A percentile compares a stretch with the other conserved stretches of the same genome.
Conservation (phyloP, 768 basidiomycete species). For the Austroboletus eburneus region DNA sequence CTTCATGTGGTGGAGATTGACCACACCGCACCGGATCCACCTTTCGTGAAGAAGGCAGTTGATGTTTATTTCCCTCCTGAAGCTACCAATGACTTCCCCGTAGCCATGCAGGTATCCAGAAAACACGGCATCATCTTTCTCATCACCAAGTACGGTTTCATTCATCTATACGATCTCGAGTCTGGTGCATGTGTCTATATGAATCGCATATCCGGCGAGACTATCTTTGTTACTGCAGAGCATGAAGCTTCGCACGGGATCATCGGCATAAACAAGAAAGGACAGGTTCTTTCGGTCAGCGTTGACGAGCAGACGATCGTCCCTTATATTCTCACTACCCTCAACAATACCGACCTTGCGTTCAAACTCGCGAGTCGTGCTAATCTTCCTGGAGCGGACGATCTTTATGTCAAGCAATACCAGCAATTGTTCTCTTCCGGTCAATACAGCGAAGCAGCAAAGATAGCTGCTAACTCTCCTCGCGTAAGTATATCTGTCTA, state of each 20-base stretch:
- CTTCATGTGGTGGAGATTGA: slow-evolving; percentile 99
- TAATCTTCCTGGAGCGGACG: slow-evolving; percentile 95
- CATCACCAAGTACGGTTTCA: slow-evolving; percentile 98
- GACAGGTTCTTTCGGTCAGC: slow-evolving; percentile 94
- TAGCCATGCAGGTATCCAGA: slow-evolving; percentile 98
- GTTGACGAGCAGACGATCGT: slow-evolving; percentile 96
- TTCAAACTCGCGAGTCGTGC: slow-evolving; percentile 97
- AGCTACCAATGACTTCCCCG: slow-evolving; percentile 97
- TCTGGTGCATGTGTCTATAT: slow-evolving; percentile 97
- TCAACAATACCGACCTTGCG: slow-evolving; percentile 97
- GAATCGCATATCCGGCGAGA: slow-evolving; percentile 99
- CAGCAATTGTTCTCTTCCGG: slow-evolving; percentile 85
- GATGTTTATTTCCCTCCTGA: slow-evolving; percentile 99
- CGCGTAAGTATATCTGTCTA: slow-evolving; percentile 48
- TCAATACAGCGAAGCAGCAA: slow-evolving; percentile 91
- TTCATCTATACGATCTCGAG: slow-evolving; percentile 98
- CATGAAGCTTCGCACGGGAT: slow-evolving; percentile 93
- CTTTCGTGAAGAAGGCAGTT: slow-evolving; percentile 95
- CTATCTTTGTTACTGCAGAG: slow-evolving; percentile 97
- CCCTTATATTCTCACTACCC: slow-evolving; percentile 87
- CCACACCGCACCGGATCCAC: slow-evolving; percentile 87
- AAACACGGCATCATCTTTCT: slow-evolving; percentile 96
- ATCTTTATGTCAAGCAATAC: slow-evolving; percentile 93
- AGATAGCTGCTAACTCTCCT: slow-evolving; percentile 96
- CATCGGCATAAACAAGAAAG: slow-evolving; percentile 99